phyloP scores from a whole-genome alignment of 495 filamentous ascomycete species.

The Trichoderma reesei region DNA sequence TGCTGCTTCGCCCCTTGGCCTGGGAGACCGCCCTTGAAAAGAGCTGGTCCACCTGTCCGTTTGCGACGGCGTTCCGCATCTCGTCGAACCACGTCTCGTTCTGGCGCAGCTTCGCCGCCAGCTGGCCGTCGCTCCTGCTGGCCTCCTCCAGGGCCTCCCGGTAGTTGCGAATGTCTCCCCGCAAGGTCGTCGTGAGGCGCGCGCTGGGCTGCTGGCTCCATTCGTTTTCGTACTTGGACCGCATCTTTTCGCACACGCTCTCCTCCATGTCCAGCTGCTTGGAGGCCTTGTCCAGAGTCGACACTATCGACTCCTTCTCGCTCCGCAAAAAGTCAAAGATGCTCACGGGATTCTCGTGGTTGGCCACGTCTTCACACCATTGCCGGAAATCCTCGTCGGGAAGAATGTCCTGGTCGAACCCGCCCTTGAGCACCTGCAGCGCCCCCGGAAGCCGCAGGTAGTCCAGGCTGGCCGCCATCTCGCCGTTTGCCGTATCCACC shows the following conservation, averaged over 20 bases:
- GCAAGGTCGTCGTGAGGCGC: conserved; percentile 74
- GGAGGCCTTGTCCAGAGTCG: conserved; percentile 63
- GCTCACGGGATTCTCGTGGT: conserved; percentile 58
- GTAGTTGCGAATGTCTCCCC: conserved; percentile 79
- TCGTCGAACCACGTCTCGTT: conserved; percentile 86
- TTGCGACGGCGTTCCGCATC: conserved; percentile 84
- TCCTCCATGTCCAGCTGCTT: conserved; percentile 94
- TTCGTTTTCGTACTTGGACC: conserved; percentile 88
- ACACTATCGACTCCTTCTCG: conserved; percentile 63
- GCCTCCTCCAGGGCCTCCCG: conserved; percentile 83
- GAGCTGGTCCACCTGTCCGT: conserved; percentile 77
- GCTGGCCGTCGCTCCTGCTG: conserved; percentile 73
- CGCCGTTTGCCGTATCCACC: conserved; percentile 80
- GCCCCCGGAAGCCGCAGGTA: conserved; percentile 85
- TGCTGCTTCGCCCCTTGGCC: conserved; percentile 45
- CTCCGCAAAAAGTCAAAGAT: conserved; percentile 70
- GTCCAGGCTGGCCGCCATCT: conserved; percentile 92
- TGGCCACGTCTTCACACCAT: conserved; percentile 88
- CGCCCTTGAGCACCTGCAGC: conserved; percentile 84
- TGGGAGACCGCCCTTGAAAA: conserved; percentile 73
- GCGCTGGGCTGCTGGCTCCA: conserved; percentile 97
- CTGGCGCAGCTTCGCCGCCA: conserved; percentile 72
- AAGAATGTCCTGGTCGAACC: conserved; percentile 78
- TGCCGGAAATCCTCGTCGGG: conserved; percentile 84
- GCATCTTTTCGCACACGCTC: conserved; percentile 98